Percentiles rank a stretch among this genome's conserved stretches.
These are phyloP conservation scores for Epichloe festucae DNA, from an alignment of 2,329 filamentous ascomycete genomes.

Conservation along the genomic window DNA sequence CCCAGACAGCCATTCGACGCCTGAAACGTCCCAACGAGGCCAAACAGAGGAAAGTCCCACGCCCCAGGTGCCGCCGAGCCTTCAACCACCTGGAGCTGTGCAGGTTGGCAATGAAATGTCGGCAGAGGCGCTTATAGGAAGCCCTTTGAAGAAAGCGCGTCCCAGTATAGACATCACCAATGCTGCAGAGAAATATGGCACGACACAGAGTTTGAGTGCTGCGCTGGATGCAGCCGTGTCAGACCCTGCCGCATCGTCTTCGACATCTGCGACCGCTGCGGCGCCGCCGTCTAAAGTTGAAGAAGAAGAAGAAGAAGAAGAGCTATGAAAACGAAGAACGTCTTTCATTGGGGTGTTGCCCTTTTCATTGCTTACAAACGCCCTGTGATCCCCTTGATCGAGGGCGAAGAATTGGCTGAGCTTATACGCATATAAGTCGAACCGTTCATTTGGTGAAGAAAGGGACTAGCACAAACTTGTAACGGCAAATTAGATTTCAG, in stretches of 20 bases:
- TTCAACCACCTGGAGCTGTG: slow-evolving; percentile 13
- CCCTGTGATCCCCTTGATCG: neutral
- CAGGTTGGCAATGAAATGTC: slow-evolving; percentile 20
- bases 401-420: neutral
- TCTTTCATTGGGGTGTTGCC: neutral
- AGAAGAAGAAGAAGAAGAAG: slow-evolving; percentile 17
- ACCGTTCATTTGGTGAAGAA: neutral
- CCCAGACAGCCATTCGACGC: slow-evolving; percentile 34
- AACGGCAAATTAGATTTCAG: neutral
- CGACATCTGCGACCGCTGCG: slow-evolving; percentile 11
- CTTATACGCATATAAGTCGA: neutral
- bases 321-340: slow-evolving; percentile 18
- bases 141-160: slow-evolving; percentile 64
- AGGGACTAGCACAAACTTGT: neutral
- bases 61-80: slow-evolving; percentile 4
- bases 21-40: slow-evolving; percentile 22
- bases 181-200: slow-evolving; percentile 13
- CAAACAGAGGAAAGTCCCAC: slow-evolving; percentile 32
- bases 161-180: slow-evolving; percentile 34
- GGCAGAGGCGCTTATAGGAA: slow-evolving; percentile 40
- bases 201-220: slow-evolving; percentile 22
- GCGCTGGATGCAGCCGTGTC: slow-evolving; percentile 20
- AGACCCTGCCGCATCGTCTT: slow-evolving; percentile 9
- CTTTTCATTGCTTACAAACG: neutral
- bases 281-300: slow-evolving; percentile 15